phyloP scores from a whole-genome alignment of 805 yeast genomes.

The Tetrapisispora nanseiensis region DNA sequence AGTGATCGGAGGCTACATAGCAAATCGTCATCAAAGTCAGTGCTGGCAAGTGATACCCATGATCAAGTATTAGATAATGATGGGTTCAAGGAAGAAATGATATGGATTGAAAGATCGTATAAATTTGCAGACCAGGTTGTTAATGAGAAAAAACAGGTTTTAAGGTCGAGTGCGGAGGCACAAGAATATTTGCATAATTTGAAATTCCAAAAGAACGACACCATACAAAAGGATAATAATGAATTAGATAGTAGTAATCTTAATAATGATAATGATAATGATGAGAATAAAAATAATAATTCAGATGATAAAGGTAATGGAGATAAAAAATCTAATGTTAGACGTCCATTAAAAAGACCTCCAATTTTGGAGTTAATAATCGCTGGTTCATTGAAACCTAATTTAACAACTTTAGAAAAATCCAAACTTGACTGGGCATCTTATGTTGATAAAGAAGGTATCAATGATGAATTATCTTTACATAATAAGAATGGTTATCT shows the following conservation, averaged over 20 bases:
- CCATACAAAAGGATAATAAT: constrained; percentile 2
- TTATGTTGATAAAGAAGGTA: constrained; percentile 79
- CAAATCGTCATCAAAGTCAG: neutral
- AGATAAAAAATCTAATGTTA: constrained; percentile 26
- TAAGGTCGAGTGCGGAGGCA: constrained; percentile 74
- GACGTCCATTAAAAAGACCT: constrained; percentile 59
- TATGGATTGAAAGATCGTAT: constrained; percentile 67
- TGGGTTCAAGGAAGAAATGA: constrained; percentile 34
- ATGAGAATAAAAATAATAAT: neutral
- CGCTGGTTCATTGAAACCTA: constrained; percentile 57
- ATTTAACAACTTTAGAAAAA: constrained; percentile 85
- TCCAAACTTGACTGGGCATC: constrained; percentile 91
- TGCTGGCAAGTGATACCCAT: constrained; percentile 5
- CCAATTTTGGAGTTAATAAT: constrained; percentile 71
- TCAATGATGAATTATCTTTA: constrained; percentile 68
- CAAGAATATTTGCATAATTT: constrained; percentile 62
- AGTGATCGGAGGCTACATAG: constrained; percentile 20
- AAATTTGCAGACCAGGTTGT: constrained; percentile 83
- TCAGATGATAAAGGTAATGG: constrained; percentile 5
- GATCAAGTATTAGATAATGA: constrained; percentile 3
- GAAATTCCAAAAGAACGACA: constrained; percentile 21
- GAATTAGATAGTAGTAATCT: constrained; percentile 8
- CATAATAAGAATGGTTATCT: constrained; percentile 86
- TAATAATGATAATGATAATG: neutral
- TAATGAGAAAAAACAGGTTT: constrained; percentile 71